Conservation (phyloP, 805 yeast species). For the Ogataea dorogensis region DNA sequence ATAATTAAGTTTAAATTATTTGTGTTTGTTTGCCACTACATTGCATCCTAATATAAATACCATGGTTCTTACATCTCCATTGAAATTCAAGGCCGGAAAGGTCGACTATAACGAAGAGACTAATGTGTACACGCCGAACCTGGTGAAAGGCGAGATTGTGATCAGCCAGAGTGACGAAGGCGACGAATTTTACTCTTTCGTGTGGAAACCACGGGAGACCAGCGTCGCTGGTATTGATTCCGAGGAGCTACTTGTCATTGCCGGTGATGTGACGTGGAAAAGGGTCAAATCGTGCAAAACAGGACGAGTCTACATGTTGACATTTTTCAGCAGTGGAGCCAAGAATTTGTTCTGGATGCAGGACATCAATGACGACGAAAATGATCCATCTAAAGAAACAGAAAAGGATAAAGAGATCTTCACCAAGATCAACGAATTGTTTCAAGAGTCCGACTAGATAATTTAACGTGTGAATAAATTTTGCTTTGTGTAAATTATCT, state of each 20-base stretch:
- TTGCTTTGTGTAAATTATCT: not conserved
- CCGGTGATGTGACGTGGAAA: constrained; percentile 82
- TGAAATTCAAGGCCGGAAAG: constrained; percentile 74
- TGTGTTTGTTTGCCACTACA: constrained; percentile 10
- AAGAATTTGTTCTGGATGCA: constrained; percentile 72
- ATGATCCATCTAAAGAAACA: constrained; percentile 54
- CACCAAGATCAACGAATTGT: constrained; percentile 46
- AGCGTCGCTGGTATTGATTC: constrained; percentile 41
- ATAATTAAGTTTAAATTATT: not conserved
- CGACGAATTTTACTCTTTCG: constrained; percentile 65
- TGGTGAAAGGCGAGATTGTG: constrained; percentile 64
- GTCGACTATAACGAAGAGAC: constrained; percentile 64
- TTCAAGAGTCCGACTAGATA: constrained; percentile 34
- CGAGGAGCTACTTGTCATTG: constrained; percentile 70
- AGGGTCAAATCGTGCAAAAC: constrained; percentile 66
- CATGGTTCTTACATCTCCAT: constrained; percentile 24
- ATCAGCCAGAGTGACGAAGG: constrained; percentile 66
- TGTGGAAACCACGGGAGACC: constrained; percentile 67
- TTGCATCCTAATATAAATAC: not conserved
- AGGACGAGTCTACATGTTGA: constrained; percentile 62
- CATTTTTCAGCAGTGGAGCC: constrained; percentile 37
- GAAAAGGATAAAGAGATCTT: constrained; percentile 53
- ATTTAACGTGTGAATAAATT: not conserved
- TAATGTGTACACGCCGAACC: constrained; percentile 65
- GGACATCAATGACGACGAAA: constrained; percentile 62